Base-by-base conservation (phyloP, 164 flowering plant genomes). In the Magnolia changhungtana region DNA sequence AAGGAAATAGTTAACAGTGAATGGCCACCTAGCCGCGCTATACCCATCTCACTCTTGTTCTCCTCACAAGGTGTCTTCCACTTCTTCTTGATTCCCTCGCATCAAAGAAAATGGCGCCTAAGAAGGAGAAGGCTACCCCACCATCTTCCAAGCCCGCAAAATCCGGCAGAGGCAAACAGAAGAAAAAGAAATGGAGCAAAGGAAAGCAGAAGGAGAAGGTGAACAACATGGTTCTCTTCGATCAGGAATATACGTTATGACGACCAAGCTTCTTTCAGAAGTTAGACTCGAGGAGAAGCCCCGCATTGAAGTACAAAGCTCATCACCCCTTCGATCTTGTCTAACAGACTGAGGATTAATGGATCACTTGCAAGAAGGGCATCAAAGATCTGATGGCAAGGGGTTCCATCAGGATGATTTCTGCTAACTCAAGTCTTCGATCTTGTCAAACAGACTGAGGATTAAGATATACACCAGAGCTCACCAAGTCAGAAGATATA, bases 281-380 rank as follows among this genome's bases (percentile, higher is more conserved):
- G 88, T 67, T 16, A n/a, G n/a, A n/a, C n/a, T n/a, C n/a, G n/a
- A n/a, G n/a, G n/a, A n/a, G n/a, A n/a, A n/a, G n/a, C n/a, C n/a
- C n/a, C n/a, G n/a, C n/a, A n/a, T n/a, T n/a, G 88, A 85, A 87
- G 78, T 85, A 73, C 82, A 87, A 87, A 84, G 84, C 89, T 87
- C 52, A 77, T 87, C 51, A 87, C 89, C 0, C 88, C 89, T 7
- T 81, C 89, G 2, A 81, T 87, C 69, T 71, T 87, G 72, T 87
- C 88, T 0, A 88, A 87, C 75, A 67, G 88, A 69, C 64, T 87
- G 78, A 84, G 88, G 89, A 77, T 85, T 50, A 87, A 80, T 84
- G 89, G 89, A 20, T 87, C 89, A 6, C 73, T 85, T 19, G 87
- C 89, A 64, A 72, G 89, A 3, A 69, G 79, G 50, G 89, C 89